Evolutionary conservation across 208 protist genomes (phyloP).

Genomic region (Tritrichomonas foetus): DNA sequence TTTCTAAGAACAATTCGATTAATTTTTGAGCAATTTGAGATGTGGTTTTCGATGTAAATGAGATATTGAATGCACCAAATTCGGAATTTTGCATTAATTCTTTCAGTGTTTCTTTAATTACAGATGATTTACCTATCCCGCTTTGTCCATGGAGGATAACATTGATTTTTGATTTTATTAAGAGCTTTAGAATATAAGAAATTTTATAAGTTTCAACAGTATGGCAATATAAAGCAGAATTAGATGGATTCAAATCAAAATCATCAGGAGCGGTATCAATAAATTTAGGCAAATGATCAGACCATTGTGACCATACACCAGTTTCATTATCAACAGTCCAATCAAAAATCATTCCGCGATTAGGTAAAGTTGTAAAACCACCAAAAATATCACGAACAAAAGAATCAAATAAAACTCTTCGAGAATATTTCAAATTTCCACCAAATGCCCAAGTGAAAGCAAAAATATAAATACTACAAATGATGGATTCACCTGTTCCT

Average conservation of each 20-base stretch:
- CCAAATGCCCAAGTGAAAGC: constrained; percentile 87
- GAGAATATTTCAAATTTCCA: constrained; percentile 73
- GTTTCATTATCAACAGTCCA: not conserved
- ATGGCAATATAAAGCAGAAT: constrained; percentile 71
- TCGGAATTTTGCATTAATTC: not conserved
- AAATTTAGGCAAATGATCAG: constrained; percentile 57
- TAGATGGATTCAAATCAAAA: too few species aligned
- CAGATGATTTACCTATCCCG: constrained; percentile 90
- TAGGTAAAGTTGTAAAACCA: constrained; percentile 11
- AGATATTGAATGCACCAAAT: constrained; percentile 58
- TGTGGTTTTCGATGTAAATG: constrained; percentile 85
- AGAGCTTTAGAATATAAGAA: constrained; percentile 80
- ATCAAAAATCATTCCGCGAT: constrained; percentile 42
- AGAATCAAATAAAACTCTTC: constrained; percentile 74
- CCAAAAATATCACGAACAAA: constrained; percentile 33
- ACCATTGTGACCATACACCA: not conserved
- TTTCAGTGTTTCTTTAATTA: constrained; percentile 39
- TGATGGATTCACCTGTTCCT: not conserved
- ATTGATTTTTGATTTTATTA: constrained; percentile 74
- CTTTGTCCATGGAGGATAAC: constrained; percentile 86
- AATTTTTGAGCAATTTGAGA: constrained; percentile 83
- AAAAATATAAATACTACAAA: constrained; percentile 62
- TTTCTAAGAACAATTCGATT: constrained; percentile 87
- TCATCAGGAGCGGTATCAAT: constrained; percentile 53
- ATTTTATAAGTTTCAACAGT: constrained; percentile 88